Evolutionary conservation across 2,329 filamentous ascomycete genomes (phyloP), one percentile per base, ranked within the genome.

Genomic region (Coleophoma eucalyptorum): DNA sequence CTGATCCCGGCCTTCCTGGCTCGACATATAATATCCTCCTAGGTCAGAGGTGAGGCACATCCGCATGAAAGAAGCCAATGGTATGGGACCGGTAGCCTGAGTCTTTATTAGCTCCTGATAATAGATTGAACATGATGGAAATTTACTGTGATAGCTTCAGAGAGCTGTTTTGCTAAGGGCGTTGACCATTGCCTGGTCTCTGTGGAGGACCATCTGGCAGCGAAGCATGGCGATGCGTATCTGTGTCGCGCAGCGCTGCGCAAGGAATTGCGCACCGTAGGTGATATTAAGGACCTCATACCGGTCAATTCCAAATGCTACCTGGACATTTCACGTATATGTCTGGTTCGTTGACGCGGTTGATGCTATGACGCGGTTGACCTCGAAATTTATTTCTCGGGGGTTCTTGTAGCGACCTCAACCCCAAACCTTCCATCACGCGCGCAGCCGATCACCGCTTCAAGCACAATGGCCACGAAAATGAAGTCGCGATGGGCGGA

Each of bases 31-130:
- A 73, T 99, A 99, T 49, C 94, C 94, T 52, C 90, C 91, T 37
- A 90, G 73, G 54, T 94, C 89, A 11, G 89, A 89, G 1, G 94
- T 99, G 56, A 99, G 81, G 68, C 93, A 97, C 86, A 97, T 96
- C 66, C 94, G 92, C 94, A 99, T 99, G 69, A 92, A 99, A 48
- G 90, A 87, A 5, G 94, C 92, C 54, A 99, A 81, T 1, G 94
- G 90, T 26, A 97, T 84, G 4, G 94, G 93, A 0, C 94, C 94
- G 11, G 94, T 97, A 38, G 87, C 83, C 84, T 89, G 59, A 15
- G 34, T 37, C 42, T 66, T 48, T 68, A 60, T 34, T 44, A 34
- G 46, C 26, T 26, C 2, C 32, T n/a, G 31, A 8, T 38, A 12
- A 6, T 35, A 13, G 21, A n/a, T 19, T 33, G 43, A 15, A 1